Evolutionary conservation across 1,284 basidiomycete species (phyloP), one percentile per base, ranked within the genome.

Genomic region (Blastosporella zonata): DNA sequence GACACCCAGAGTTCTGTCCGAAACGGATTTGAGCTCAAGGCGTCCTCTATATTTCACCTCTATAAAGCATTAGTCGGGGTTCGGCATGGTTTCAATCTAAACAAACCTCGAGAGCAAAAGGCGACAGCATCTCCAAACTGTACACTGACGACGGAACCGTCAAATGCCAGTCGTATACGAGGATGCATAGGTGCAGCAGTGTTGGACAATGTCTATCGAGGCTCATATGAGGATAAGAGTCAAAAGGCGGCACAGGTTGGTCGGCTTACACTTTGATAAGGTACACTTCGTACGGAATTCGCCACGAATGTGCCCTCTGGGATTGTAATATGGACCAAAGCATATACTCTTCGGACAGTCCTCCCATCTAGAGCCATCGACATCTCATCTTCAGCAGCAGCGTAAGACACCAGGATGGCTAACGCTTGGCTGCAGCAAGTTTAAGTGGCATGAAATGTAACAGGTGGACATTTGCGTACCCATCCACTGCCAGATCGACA

Each of bases 81-180:
- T 40, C 31, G 6, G 21, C 13, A 40, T 18, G 2, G 22, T 8
- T 27, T 41, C 4, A 37, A 23, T 13, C n/a, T 45, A 18, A 15
- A 52, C 67, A 9, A 57, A 85, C 87, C 77, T 69, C 77, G 73
- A 39, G 84, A 76, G 62, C 83, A 84, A 9, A 90, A 66, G 5
- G 83, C 81, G n/a, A 89, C 78, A 1, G 85, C 82, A 63, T 90
- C 87, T 13, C 86, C 85, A 56, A 89, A 90, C 56, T 88, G 79
- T 6, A 89, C 74, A 43, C 76, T 73, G 27, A 82, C 67, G 6
- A 87, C 59, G 23, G 74, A 68, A 22, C 83, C 85, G 17, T 70
- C 74, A 10, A 72, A 67, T 22, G 88, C 65, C 13, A 83, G 69
- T 47, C 78, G 77, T 48, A 90, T 72, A 43, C 82, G 74, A 28